These are phyloP conservation scores for Trichoderma sp. DNA, from an alignment of 2,329 filamentous ascomycete species.

Conservation along the genomic window DNA sequence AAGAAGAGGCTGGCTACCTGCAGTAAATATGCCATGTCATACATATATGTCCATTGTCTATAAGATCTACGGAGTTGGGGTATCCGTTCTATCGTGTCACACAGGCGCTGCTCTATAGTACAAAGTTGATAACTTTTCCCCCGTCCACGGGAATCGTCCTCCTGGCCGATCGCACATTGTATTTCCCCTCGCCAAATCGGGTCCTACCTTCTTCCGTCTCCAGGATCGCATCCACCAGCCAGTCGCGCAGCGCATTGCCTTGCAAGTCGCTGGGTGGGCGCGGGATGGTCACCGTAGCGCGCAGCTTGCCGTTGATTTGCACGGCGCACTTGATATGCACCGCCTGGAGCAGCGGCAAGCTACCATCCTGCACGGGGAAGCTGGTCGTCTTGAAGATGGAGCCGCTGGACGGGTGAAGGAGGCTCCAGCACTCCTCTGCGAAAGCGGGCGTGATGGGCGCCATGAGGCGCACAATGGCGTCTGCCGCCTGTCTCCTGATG, in stretches of 20 bases:
- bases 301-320: conserved; percentile 78
- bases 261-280: conserved; percentile 46
- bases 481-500: conserved; percentile 52
- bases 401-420: conserved; percentile 46
- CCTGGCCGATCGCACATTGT: conserved; percentile 55
- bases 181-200: conserved; percentile 52
- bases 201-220: conserved; percentile 60
- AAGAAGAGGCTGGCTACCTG: not conserved
- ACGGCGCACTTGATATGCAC: conserved; percentile 62
- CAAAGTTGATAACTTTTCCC: conserved; percentile 74
- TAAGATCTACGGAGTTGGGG: conserved; percentile 12
- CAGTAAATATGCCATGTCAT: not conserved
- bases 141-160: conserved; percentile 66
- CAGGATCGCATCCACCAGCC: conserved; percentile 63
- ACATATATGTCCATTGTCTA: not conserved
- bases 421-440: conserved; percentile 76
- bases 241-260: conserved; percentile 53
- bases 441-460: conserved; percentile 80
- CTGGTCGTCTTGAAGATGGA: conserved; percentile 49
- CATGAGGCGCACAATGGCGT: conserved; percentile 67
- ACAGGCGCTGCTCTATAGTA: conserved; percentile 46
- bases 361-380: conserved; percentile 62
- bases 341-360: conserved; percentile 51
- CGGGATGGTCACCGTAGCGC: conserved; percentile 66
- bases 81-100: conserved; percentile 19